Evolutionary conservation across 176 grass and related monocot genomes (phyloP), one percentile per base, ranked within the genome.

Genomic region (Avena atlantica): DNA sequence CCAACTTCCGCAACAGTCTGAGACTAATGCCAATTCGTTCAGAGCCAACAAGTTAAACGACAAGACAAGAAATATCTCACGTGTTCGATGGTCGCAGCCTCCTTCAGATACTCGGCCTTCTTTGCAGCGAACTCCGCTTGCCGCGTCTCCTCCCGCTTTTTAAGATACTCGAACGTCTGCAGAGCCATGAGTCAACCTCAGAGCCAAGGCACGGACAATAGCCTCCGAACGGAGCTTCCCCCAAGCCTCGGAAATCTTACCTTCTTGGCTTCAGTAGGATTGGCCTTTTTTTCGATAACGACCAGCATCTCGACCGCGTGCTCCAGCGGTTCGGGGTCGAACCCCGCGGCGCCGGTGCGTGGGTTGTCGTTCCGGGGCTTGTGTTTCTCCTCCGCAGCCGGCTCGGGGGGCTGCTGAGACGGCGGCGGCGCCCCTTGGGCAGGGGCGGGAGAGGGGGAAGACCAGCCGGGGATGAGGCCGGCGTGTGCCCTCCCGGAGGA

Each of bases 121-220:
- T 87, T 98, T 17, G 60, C 83, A 4, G 60, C 51, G 27, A 84
- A 53, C 31, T 98, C 92, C 61, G 52, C 36, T 71, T 88, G 89
- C 73, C 60, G 89, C 4, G 89, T 95, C 64, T 98, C 92, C 89
- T 98, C 92, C 91, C 73, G 67, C 84, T 94, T 92, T 81, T 64
- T 94, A 85, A 92, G 67, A 51, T 91, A 36, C 58, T 95, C 96
- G 79, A 98, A 98, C 44, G 89, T 42, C 97, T 96, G 86, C 70
- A 71, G 19, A 78, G 0, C 67, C 67, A 91, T 45, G 67, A 17
- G 23, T 40, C 10, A 50, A 86, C 27, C 45, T 82, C 40, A 86
- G 45, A 62, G 77, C 9, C 3, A 66, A 34, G 11, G 8, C 15
- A 19, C 62, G 12, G 16, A 77, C 34, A 71, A 37, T 24, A 83